phyloP scores from a whole-genome alignment of 73 alveolate genomes.

The Breviolum minutum region DNA sequence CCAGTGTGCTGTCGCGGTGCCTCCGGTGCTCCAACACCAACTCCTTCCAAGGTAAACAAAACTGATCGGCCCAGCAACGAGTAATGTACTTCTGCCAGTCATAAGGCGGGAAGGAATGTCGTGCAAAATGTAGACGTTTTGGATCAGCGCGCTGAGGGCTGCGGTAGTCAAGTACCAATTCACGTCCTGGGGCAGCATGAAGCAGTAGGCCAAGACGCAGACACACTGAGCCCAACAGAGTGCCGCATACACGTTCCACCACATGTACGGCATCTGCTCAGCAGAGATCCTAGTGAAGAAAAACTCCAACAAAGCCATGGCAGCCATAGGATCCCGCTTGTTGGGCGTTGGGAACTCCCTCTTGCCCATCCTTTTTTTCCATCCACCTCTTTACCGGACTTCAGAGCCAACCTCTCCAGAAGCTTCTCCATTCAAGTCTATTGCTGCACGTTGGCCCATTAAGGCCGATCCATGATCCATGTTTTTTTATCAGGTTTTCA shows the following conservation, averaged over 20 bases:
- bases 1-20: constrained; percentile 68
- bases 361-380: not conserved
- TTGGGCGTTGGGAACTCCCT: constrained; percentile 52
- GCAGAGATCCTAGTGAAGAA: constrained; percentile 49
- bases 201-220: not conserved
- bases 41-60: constrained; percentile 31
- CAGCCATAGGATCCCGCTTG: constrained; percentile 75
- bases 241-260: not conserved
- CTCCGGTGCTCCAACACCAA: constrained; percentile 36
- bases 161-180: not conserved
- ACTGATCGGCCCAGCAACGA: not conserved
- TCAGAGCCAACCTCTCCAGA: not conserved
- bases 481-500: no score
- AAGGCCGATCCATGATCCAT: no score
- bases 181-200: not conserved
- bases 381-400: not conserved
- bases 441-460: not conserved
- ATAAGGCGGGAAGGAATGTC: constrained; percentile 1
- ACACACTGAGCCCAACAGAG: not conserved
- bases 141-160: not conserved
- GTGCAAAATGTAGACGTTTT: not conserved
- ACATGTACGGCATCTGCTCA: constrained; percentile 5
- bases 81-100: constrained; percentile 20
- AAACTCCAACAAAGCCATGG: constrained; percentile 17
- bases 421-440: no score